Conservation (phyloP, 441 rosid species). For the Populus trichocarpa region DNA sequence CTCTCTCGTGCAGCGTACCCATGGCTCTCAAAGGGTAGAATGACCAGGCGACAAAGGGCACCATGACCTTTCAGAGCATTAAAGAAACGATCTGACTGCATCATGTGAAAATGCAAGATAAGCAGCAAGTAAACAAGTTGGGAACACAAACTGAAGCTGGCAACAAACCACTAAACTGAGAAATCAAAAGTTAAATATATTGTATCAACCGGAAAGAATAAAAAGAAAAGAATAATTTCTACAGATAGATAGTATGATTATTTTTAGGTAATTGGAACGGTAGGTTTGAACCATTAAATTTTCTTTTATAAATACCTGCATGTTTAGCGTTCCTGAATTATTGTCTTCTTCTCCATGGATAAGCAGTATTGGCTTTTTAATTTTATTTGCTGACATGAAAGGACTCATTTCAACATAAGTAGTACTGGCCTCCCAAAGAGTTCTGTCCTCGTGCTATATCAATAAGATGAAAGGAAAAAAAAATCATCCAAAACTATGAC, state of each 20-base stretch:
- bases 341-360: constrained; percentile 98
- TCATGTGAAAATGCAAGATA: constrained; percentile 14
- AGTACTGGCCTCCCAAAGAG: constrained; percentile 88
- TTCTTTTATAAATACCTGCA: constrained; percentile 58
- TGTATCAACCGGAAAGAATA: not conserved
- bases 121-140: constrained; percentile 11
- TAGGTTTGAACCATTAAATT: not conserved
- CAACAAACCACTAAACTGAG: constrained; percentile 1
- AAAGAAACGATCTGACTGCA: constrained; percentile 93
- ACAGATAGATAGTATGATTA: too few species aligned
- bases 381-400: constrained; percentile 91
- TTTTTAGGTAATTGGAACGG: not conserved
- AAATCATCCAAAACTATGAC: not conserved
- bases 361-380: constrained; percentile 92
- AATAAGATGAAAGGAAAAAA: constrained; percentile 12
- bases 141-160: not conserved
- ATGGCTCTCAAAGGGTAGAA: constrained; percentile 92
- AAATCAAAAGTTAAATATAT: not conserved
- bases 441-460: constrained; percentile 85
- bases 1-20: constrained; percentile 92
- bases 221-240: not conserved
- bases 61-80: constrained; percentile 96
- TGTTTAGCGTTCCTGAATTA: constrained; percentile 89
- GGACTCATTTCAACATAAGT: constrained; percentile 95
- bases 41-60: constrained; percentile 76